Evolutionary conservation across 202 grass and related monocot species (phyloP), one percentile per base, ranked within the genome.

Genomic region (Eragrostis tef): DNA sequence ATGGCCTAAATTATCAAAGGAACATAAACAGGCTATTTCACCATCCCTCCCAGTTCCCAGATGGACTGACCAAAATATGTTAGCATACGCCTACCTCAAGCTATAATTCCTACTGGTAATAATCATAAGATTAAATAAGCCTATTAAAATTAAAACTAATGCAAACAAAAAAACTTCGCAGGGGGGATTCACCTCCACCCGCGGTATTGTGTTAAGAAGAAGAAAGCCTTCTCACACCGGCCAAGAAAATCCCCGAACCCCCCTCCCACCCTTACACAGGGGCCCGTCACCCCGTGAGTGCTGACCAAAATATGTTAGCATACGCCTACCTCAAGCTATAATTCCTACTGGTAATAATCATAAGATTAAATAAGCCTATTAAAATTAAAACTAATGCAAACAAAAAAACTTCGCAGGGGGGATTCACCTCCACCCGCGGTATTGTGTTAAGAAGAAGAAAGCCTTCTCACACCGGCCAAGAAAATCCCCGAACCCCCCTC

Each of bases 21-120:
- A 77, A 59, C 16, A 85, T 43, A 73, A 77, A 71, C 26, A 39
- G 21, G 58, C 75, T 4, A 21, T 75, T 84, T 81, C 54, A 45
- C 47, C 24, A 76, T 56, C 64, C 8, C 56, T 80, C 68, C 12
- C 11, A 65, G 11, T 70, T 76, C 29, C 6, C 10, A 62, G 11
- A 54, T 46, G 19, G 21, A 46, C 80, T 29, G 22, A 62, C 44
- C 34, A 14, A 6, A 72, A 71, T 71, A 49, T 25, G 45, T 34
- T 27, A 26, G 16, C 2, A 20, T 6, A 2, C 44, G 26, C n/a
- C 47, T 60, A 48, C 7, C 26, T 9, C 2, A 50, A 73, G 70
- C 26, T 51, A 67, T 36, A 74, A 64, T 17, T 31, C 25, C 3
- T 64, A 58, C 29, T 81, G 12, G 64, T 50, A 68, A 50, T 22